Evolutionary conservation across 1,284 basidiomycete species (phyloP).

Genomic region (Ganoderma resinaceum): DNA sequence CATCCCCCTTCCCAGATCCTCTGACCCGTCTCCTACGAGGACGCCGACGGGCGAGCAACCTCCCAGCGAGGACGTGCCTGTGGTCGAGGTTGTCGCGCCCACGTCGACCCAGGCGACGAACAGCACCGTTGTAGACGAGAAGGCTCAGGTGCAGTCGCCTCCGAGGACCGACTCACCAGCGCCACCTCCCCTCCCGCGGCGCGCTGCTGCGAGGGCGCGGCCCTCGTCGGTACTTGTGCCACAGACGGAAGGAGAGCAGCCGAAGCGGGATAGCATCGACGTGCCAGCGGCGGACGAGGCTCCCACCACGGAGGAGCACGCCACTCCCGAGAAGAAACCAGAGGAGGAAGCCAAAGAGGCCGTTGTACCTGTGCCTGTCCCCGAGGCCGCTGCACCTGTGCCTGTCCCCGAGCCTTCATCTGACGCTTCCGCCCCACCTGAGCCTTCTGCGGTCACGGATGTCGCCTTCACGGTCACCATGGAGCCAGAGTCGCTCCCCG

Average conservation of each 20-base stretch:
- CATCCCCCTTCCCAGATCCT: constrained; percentile 50
- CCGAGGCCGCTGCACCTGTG: too few species aligned
- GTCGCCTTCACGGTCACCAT: constrained; percentile 3
- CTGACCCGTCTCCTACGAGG: constrained; percentile 28
- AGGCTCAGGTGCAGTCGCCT: constrained; percentile 16
- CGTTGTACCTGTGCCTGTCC: neutral
- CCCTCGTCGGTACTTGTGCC: constrained; percentile 30
- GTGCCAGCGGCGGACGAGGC: neutral
- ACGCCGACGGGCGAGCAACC: constrained; percentile 4
- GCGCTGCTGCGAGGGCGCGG: constrained; percentile 53
- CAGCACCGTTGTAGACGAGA: constrained; percentile 14
- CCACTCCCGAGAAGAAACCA: neutral
- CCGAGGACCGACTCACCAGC: constrained; percentile 38
- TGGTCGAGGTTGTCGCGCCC: neutral
- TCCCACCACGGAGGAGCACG: constrained; percentile 7
- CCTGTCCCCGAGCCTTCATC: neutral
- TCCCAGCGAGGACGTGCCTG: constrained; percentile 3
- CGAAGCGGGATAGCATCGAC: constrained; percentile 9
- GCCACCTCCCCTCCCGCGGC: constrained; percentile 63
- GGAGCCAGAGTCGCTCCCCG: constrained; percentile 14
- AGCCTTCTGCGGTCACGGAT: neutral
- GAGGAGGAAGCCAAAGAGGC: neutral
- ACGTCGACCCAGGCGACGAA: constrained; percentile 19
- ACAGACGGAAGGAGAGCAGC: constrained; percentile 3
- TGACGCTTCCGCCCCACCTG: neutral